Base-by-base conservation (phyloP, 371 early-diverging fungal genomes). In the Fennellomyces sp. region DNA sequence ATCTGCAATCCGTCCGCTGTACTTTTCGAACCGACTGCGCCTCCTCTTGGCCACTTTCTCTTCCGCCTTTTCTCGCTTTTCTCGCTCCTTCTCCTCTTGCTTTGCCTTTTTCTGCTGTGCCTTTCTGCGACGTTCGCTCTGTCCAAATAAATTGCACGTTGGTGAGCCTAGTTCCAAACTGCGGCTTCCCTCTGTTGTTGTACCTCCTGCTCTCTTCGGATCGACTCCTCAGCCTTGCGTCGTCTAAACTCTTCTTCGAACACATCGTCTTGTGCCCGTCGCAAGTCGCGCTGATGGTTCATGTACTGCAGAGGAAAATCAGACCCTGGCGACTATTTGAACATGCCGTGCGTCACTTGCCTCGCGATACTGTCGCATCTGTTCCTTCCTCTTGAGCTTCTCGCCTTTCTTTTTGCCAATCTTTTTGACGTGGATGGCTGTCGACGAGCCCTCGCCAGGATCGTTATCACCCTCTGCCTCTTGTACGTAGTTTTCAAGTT, bases 321-420 rank as follows among this genome's bases (percentile, higher is more conserved):
- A 52, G 19, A 7, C 25, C 39, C 10, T 17, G 17, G 26, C 2
- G 5, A 23, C 5, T 45, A 39, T 39, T 39, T 39, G 5, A n/a
- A 39, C 39, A 5, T 15, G n/a, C 39, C 39, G 4, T n/a, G 7
- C 19, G 6, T 27, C 29, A 0, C 25, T 58, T 73, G 75, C 81
- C 61, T 82, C 82, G 30, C 70, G 69, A 53, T 84, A 84, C 23
- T 78, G 81, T 45, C 84, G 69, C 80, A 75, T 80, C 30, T 80
- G 77, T 52, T 84, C 82, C 52, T 82, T 84, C 58, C 81, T 66
- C 25, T 65, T 69, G 30, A 84, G 35, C 49, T 79, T 82, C 41
- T 82, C 80, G 0, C 80, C 84, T 57, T 73, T 66, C 53, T 84
- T 84, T 42, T 79, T 82, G n/a, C 84, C 84, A 31, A 82, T 66